Base-by-base conservation (phyloP, 768 basidiomycete genomes). In the Suillus americanus region DNA sequence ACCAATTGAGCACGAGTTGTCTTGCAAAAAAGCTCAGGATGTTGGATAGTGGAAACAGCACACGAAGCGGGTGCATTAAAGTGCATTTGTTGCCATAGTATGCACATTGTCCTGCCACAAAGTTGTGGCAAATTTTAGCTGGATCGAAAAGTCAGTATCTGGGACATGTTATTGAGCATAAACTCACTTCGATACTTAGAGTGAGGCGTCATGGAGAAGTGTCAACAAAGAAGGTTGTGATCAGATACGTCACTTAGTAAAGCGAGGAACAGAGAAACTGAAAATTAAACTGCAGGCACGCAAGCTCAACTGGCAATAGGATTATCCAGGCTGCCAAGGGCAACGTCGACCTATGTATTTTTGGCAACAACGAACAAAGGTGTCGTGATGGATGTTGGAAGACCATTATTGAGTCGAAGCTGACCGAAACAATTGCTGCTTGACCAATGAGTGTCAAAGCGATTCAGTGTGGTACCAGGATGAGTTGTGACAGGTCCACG, bases 81-180 rank as follows among this genome's bases (percentile, higher is more conserved):
- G 70, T 79, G 71, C 80, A 81, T 41, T 70, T 72, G 25, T 71
- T 67, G 64, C 78, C 80, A 64, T 76, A n/a, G n/a, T n/a, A 78
- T 23, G 75, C 72, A 69, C 79, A 81, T 64, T 69, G 65, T 41
- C 80, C 80, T 40, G 65, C 72, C 50, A 71, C 66, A 45, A 75
- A 74, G 70, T 79, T 75, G 48, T 1, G 9, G 10, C 79, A 80
- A 50, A 76, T 67, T 70, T 76, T 80, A 7, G 76, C 79, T 79
- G 61, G 66, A 56, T 56, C 13, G 3, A 46, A 60, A 62, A 41
- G 69, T 66, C 63, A 64, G 60, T 46, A 45, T 48, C 38, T 30
- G 40, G 57, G 59, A 45, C 46, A 16, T 25, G 25, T 12, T 54
- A 35, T 51, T 13, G 45, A 54, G 13, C 41, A 54, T 23, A 23